Evolutionary conservation across 306 rosid genomes (phyloP), one percentile per base, ranked within the genome.

Genomic region (Nissolia schottii): DNA sequence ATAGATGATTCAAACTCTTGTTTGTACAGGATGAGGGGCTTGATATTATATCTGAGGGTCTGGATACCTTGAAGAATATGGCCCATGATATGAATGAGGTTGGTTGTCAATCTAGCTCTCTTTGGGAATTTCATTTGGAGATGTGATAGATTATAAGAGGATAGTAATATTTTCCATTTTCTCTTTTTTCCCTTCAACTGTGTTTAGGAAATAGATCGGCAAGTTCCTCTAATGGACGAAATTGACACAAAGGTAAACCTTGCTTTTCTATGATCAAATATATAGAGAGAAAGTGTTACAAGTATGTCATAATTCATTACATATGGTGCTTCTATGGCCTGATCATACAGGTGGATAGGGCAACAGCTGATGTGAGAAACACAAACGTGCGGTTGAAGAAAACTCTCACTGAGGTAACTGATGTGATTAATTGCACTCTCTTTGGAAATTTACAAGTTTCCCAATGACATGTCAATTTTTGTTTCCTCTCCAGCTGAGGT

Each of bases 51-150:
- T 91, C 97, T n/a, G 95, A 91, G 27, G 98, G 98, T 82, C 67
- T 91, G 79, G 91, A 78, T 63, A 86, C 89, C 5, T 75, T 89
- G 77, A 94, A 91, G 79, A 70, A 86, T 82, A 34, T 94, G 67
- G 96, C 96, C 18, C 85, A 37, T 16, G 98, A 87, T 31, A 94
- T 94, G 97, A 91, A 85, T 76, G 98, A 91, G 97, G 96, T 90
- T 60, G 54, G 88, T 60, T 58, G 56, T 76, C 37, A 64, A 66
- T 67, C 59, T 37, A 58, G 12, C 40, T 71, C 16, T 3, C 24
- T 62, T 61, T 32, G 46, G 4, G 28, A 66, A 27, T 60, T 80
- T 40, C 34, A n/a, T 31, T 55, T 2, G 24, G 12, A 58, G 62
- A 46, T 58, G 61, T 51, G n/a, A n/a, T 61, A 14, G 51, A 58